Conservation (phyloP, 352 stramenopile genomes). For the Aphanomyces astaci region DNA sequence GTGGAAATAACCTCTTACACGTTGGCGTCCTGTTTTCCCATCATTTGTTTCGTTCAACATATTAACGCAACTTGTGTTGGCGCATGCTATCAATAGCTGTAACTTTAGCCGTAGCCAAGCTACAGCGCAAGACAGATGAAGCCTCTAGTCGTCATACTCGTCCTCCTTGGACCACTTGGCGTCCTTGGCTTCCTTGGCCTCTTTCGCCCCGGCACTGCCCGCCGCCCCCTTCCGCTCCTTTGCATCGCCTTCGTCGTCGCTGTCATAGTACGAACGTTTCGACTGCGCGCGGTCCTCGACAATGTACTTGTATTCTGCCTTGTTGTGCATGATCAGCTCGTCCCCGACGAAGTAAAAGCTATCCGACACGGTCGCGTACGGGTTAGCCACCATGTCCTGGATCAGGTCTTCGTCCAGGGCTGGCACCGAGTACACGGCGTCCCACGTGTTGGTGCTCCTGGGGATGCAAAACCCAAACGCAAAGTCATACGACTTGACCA, state of each 20-base stretch:
- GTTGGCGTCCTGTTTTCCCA: too few species aligned
- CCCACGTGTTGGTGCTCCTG: conserved; percentile 92
- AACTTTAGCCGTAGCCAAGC: too few species aligned
- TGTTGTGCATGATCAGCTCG: conserved; percentile 96
- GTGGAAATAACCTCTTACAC: too few species aligned
- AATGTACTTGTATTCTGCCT: conserved; percentile 91
- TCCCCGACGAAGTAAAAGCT: conserved; percentile 96
- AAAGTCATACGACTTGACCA: conserved; percentile 95
- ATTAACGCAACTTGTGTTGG: too few species aligned
- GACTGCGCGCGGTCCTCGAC: conserved; percentile 83
- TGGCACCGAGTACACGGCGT: conserved; percentile 91
- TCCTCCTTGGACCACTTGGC: conserved; percentile 88
- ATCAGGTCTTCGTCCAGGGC: conserved; percentile 91
- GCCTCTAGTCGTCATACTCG: conserved; percentile 61
- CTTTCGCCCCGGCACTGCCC: conserved; percentile 63
- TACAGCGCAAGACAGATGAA: too few species aligned
- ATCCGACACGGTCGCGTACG: conserved; percentile 91
- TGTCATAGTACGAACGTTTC: conserved; percentile 87
- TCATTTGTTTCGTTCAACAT: too few species aligned
- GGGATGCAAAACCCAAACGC: conserved; percentile 96
- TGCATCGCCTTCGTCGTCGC: conserved; percentile 66
- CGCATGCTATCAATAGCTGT: too few species aligned
- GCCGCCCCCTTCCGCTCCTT: conserved; percentile 45
- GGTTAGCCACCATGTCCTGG: conserved; percentile 89
- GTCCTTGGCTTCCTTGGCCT: conserved; percentile 31